Conservation (phyloP, 2,329 filamentous ascomycete genomes). For the Septoria linicola region DNA sequence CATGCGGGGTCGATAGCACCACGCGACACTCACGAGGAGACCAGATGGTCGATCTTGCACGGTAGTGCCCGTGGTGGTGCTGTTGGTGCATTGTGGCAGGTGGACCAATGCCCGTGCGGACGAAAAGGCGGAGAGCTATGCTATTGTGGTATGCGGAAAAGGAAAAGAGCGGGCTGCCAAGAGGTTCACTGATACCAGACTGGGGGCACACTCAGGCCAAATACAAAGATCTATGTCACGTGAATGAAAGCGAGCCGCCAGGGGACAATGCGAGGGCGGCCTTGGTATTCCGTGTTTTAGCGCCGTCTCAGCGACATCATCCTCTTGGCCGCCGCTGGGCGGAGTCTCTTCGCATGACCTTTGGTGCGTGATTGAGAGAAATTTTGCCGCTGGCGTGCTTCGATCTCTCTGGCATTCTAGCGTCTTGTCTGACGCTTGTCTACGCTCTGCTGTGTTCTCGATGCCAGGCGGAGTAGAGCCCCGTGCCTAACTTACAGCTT, state of each 20-base stretch:
- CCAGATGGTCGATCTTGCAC: not conserved
- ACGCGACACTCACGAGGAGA: conserved; percentile 3
- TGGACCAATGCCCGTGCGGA: conserved; percentile 7
- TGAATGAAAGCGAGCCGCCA: not conserved
- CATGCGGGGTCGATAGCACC: conserved; percentile 5
- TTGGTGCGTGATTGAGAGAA: conserved; percentile 9
- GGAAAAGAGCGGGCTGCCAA: conserved; percentile 4
- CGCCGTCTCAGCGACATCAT: conserved; percentile 5
- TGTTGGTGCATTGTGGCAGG: conserved; percentile 1
- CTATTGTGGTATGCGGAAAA: no score
- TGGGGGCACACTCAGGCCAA: no score
- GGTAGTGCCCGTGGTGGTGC: not conserved
- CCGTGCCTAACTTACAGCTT: no score
- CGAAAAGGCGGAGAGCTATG: not conserved
- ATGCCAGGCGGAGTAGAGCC: conserved; percentile 2
- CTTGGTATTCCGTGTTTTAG: conserved; percentile 17
- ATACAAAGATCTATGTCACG: no score
- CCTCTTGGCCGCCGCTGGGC: conserved; percentile 14
- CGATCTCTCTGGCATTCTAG: conserved; percentile 10
- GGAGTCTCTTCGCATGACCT: conserved; percentile 10
- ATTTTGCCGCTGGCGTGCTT: conserved; percentile 14
- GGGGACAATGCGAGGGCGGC: conserved; percentile 5
- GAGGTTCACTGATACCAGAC: no score
- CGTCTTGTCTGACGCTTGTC: not conserved
- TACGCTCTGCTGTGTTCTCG: not conserved